phyloP scores from a whole-genome alignment of 1,284 basidiomycete species.

The Cutaneotrichosporon sp. region DNA sequence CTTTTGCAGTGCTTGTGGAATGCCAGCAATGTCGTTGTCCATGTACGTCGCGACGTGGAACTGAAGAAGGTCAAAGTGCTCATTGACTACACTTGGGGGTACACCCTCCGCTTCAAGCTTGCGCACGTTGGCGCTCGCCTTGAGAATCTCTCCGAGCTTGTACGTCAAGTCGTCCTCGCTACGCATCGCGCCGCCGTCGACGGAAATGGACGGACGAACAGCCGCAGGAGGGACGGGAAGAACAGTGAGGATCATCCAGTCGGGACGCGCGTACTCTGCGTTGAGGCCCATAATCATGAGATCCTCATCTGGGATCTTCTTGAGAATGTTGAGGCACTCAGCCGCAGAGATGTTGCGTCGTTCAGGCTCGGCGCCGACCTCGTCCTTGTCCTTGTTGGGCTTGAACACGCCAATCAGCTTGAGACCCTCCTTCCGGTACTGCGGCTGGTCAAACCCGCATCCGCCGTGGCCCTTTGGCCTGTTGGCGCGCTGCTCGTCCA shows the following conservation, averaged over 20 bases:
- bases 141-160: constrained; percentile 96
- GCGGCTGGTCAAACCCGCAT: constrained; percentile 88
- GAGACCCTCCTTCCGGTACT: constrained; percentile 88
- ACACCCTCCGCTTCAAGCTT: constrained; percentile 95
- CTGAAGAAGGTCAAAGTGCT: constrained; percentile 95
- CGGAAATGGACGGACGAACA: constrained; percentile 93
- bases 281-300: constrained; percentile 89
- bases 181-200: constrained; percentile 91
- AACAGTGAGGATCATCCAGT: constrained; percentile 99
- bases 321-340: constrained; percentile 86
- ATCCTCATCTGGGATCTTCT: constrained; percentile 87
- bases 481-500: constrained; percentile 25
- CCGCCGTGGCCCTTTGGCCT: constrained; percentile 71
- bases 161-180: constrained; percentile 99
- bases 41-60: constrained; percentile 99
- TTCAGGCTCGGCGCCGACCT: constrained; percentile 81
- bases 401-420: constrained; percentile 97
- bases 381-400: constrained; percentile 80
- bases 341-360: constrained; percentile 81
- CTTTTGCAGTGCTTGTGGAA: constrained; percentile 95
- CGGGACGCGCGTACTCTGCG: constrained; percentile 91
- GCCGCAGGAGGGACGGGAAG: constrained; percentile 97
- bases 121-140: constrained; percentile 85
- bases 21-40: constrained; percentile 99
- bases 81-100: constrained; percentile 89